Conservation (phyloP, 2,329 filamentous ascomycete species). For the Cladosporium halotolerans region DNA sequence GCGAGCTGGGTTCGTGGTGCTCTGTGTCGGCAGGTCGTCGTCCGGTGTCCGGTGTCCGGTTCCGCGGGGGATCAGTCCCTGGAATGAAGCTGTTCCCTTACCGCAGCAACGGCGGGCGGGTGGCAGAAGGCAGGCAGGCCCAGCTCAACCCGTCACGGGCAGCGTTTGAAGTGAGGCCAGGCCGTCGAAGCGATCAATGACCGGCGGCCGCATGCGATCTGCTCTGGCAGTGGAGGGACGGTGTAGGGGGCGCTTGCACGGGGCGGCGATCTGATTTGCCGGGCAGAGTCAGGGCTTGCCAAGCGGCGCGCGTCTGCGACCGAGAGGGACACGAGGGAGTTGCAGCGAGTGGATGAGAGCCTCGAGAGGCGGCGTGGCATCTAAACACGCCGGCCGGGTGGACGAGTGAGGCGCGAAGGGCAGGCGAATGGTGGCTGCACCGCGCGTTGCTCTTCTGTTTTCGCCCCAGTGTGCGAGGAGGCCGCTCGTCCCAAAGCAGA, state of each 20-base stretch:
- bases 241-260: slow-evolving; percentile 6
- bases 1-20: neutral
- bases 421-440: too few relatives aligned
- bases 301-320: too few relatives aligned
- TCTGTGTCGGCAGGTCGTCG: neutral
- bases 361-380: too few relatives aligned
- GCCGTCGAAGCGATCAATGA: neutral
- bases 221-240: slow-evolving; percentile 7
- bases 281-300: neutral
- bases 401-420: too few relatives aligned
- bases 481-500: too few relatives aligned
- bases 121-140: neutral
- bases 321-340: too few relatives aligned
- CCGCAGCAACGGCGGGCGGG: slow-evolving; percentile 7
- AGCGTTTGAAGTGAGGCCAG: slow-evolving; percentile 6
- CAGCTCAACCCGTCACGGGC: slow-evolving; percentile 10
- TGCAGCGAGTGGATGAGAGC: too few relatives aligned
- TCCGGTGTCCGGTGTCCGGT: neutral
- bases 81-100: slow-evolving; percentile 8
- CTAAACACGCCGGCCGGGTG: too few relatives aligned
- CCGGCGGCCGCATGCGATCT: slow-evolving; percentile 5
- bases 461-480: too few relatives aligned
- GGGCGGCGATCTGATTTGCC: neutral
- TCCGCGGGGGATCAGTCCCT: slow-evolving; percentile 2
- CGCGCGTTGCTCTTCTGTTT: too few relatives aligned